A percentile compares a stretch with the other conserved stretches of the same genome.
phyloP scores from a whole-genome alignment of 164 flowering plant genomes.

The Umbellularia californica region DNA sequence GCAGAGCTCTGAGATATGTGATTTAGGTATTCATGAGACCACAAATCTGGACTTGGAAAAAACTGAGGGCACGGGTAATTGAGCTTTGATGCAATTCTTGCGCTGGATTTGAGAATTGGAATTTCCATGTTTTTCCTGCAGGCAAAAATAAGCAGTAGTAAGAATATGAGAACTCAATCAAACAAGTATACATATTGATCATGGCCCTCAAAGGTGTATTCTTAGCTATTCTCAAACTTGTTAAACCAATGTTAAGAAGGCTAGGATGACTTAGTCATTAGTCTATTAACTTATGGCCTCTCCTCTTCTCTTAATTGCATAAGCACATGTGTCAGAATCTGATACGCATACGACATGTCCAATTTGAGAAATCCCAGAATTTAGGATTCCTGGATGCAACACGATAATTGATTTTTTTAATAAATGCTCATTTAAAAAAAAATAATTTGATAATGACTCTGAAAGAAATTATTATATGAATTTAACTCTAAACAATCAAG shows the following conservation, averaged over 20 bases:
- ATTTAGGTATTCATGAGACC: constrained; percentile 39
- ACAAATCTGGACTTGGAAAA: constrained; percentile 83
- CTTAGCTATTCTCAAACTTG: neutral
- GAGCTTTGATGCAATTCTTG: constrained; percentile 74
- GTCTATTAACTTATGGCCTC: neutral
- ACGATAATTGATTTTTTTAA: too few species aligned
- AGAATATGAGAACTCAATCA: neutral
- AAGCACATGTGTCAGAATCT: too few species aligned
- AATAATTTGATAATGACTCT: too few species aligned
- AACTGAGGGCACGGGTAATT: constrained; percentile 88
- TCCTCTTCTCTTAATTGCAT: neutral
- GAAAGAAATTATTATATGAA: too few species aligned
- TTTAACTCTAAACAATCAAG: too few species aligned
- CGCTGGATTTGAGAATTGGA: constrained; percentile 80
- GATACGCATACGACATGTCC: too few species aligned
- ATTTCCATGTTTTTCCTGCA: constrained; percentile 78
- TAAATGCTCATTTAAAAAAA: too few species aligned
- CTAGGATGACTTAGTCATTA: neutral
- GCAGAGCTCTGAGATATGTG: constrained; percentile 13
- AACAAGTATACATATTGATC: neutral
- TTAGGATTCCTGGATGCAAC: too few species aligned
- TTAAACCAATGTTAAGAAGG: neutral
- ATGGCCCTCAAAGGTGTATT: neutral
- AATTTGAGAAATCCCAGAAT: too few species aligned
- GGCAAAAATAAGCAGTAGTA: neutral